Conservation (phyloP, 345 rosid species). For the Moricandia moricandioides region DNA sequence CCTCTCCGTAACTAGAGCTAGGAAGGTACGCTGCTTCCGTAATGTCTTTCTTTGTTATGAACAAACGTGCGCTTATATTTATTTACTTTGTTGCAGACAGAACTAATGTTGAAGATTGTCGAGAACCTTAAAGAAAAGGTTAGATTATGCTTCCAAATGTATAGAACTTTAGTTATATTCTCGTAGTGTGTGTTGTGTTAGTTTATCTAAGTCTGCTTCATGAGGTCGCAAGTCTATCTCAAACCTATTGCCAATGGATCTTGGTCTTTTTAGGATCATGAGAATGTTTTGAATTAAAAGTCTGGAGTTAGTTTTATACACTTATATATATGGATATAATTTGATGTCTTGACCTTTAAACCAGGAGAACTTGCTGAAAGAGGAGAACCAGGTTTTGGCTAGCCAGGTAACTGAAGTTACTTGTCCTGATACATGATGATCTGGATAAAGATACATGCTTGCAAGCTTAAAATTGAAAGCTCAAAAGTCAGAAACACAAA, state of each 20-base stretch:
- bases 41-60: background rate
- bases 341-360: background rate
- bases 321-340: background rate
- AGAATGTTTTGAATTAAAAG: background rate
- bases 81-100: slow-evolving; percentile 23
- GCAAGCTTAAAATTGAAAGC: background rate
- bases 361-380: background rate
- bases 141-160: slow-evolving; percentile 2
- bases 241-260: background rate
- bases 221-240: background rate
- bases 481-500: background rate
- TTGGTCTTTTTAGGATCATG: background rate
- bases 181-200: background rate
- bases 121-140: slow-evolving; percentile 38
- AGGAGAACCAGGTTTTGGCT: slow-evolving; percentile 1
- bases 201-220: background rate
- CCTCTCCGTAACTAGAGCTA: slow-evolving; percentile 35
- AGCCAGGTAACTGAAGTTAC: background rate
- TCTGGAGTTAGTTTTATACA: background rate
- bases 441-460: background rate
- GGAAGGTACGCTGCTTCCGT: slow-evolving; percentile 28
- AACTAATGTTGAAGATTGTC: slow-evolving; percentile 33
- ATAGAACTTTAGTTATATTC: background rate
- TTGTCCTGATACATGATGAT: background rate
- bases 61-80: background rate